Conservation (phyloP, 371 early-diverging fungal species). For the Rhizomucor miehei region DNA sequence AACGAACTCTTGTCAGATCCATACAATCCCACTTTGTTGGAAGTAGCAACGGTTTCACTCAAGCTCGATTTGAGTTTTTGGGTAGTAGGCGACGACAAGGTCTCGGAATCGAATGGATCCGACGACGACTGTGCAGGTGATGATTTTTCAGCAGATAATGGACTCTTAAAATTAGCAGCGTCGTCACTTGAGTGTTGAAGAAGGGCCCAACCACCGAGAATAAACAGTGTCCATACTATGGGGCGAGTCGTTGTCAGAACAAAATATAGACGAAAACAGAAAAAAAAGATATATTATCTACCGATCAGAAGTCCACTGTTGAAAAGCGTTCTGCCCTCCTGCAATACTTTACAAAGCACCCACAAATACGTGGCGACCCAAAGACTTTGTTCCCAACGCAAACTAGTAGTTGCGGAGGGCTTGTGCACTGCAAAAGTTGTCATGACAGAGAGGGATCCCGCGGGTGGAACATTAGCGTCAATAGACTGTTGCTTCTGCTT, state of each 20-base stretch:
- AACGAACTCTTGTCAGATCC: conserved; percentile 16
- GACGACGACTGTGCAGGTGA: neutral
- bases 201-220: too few relatives aligned
- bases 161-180: too few relatives aligned
- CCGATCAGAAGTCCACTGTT: too few relatives aligned
- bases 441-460: neutral
- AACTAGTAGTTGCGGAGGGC: neutral
- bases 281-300: too few relatives aligned
- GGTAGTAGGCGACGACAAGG: neutral
- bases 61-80: neutral
- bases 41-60: neutral
- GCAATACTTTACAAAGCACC: neutral
- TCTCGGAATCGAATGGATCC: neutral
- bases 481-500: conserved; percentile 5
- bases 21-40: conserved; percentile 12
- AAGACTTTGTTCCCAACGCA: neutral
- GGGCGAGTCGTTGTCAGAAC: too few relatives aligned
- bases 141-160: neutral
- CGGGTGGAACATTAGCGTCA: neutral
- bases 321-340: too few relatives aligned
- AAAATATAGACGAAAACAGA: too few relatives aligned
- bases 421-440: neutral
- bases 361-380: neutral
- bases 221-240: too few relatives aligned
- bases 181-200: too few relatives aligned